Conservation (phyloP, 2,329 filamentous ascomycete species). For the Aspergillus brasiliensis region DNA sequence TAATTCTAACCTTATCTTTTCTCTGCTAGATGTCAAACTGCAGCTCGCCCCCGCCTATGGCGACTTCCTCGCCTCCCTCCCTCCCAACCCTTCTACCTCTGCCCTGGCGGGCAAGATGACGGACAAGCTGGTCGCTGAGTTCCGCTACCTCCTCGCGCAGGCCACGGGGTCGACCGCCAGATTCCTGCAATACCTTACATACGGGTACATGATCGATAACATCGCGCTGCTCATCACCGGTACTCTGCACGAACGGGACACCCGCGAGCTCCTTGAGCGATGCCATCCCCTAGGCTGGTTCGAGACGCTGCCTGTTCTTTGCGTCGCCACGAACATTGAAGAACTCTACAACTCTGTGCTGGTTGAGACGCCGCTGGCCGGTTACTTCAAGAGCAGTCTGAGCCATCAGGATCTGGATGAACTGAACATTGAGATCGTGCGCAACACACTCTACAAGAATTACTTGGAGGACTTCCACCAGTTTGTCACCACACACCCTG, state of each 20-base stretch:
- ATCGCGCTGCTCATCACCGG: slow-evolving; percentile 97
- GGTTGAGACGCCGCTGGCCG: slow-evolving; percentile 92
- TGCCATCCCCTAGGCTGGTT: slow-evolving; percentile 99
- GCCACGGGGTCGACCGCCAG: slow-evolving; percentile 86
- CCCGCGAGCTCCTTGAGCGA: slow-evolving; percentile 87
- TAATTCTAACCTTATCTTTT: not conserved
- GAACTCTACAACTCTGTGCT: slow-evolving; percentile 98
- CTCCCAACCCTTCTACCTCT: slow-evolving; percentile 95
- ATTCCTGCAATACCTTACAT: slow-evolving; percentile 98
- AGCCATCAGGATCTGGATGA: slow-evolving; percentile 97
- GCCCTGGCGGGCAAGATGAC: slow-evolving; percentile 92
- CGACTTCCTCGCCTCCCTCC: slow-evolving; percentile 90
- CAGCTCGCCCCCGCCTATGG: slow-evolving; percentile 96
- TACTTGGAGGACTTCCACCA: slow-evolving; percentile 97
- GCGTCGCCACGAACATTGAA: slow-evolving; percentile 97
- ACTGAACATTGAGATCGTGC: slow-evolving; percentile 98
- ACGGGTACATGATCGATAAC: slow-evolving; percentile 99
- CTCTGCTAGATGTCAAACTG: slow-evolving; percentile 80
- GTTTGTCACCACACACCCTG: slow-evolving; percentile 87
- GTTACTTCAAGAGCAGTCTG: slow-evolving; percentile 96
- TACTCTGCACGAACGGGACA: slow-evolving; percentile 95
- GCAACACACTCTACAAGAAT: slow-evolving; percentile 99
- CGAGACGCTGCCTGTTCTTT: slow-evolving; percentile 97
- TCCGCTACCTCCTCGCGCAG: slow-evolving; percentile 93
- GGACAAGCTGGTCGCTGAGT: slow-evolving; percentile 96